Conservation (phyloP, 331 rosid species). For the Rosa hybrid region DNA sequence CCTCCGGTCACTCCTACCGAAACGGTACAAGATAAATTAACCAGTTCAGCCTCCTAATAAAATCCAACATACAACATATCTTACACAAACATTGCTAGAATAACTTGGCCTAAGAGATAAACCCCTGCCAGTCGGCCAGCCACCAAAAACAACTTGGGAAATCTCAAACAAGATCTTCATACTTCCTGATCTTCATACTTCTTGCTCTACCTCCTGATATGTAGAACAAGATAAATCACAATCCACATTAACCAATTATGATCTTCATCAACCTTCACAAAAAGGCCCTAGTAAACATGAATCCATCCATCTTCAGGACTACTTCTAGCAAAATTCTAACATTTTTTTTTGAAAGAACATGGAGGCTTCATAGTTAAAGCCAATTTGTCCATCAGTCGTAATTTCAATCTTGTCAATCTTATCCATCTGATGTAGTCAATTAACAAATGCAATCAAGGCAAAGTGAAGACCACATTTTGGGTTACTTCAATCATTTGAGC, state of each 20-base stretch:
- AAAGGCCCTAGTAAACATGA: neutral
- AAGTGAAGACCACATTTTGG: constrained; percentile 1
- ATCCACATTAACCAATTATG: neutral
- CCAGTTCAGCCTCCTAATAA: neutral
- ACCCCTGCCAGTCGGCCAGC: neutral
- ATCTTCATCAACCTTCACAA: neutral
- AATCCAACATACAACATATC: neutral
- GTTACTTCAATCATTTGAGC: neutral
- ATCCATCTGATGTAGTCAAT: neutral
- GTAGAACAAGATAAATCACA: neutral
- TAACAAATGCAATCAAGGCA: neutral
- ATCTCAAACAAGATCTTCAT: neutral
- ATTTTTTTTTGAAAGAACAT: neutral
- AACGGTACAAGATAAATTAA: neutral
- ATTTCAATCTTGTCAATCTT: neutral
- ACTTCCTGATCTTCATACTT: neutral
- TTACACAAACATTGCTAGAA: neutral
- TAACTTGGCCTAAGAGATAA: neutral
- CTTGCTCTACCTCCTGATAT: neutral
- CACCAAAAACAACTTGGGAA: neutral
- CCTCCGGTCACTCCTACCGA: neutral
- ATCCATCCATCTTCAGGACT: neutral
- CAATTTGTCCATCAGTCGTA: neutral
- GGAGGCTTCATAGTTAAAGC: neutral
- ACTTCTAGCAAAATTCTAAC: neutral